Evolutionary conservation across 1,284 basidiomycete genomes (phyloP).

Genomic region (Heterobasidion annosum): DNA sequence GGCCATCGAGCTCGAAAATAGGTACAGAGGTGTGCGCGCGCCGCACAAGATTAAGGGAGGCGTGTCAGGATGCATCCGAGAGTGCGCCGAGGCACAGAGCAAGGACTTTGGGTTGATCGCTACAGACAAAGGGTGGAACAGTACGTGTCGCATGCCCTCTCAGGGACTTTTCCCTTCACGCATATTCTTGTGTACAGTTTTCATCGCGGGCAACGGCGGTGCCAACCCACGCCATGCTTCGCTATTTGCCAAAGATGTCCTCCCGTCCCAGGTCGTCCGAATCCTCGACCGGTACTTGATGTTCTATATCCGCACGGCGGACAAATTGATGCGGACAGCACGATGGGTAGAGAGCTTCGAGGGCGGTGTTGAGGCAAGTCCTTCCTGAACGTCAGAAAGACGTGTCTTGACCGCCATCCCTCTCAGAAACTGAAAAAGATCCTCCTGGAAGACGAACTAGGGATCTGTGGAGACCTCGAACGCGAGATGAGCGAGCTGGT

Average conservation of each 20-base stretch:
- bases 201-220: background rate
- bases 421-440: background rate
- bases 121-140: conserved; percentile 2
- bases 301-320: background rate
- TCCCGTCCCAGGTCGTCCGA: background rate
- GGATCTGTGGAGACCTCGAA: background rate
- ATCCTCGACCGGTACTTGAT: background rate
- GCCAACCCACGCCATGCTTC: background rate
- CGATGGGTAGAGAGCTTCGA: background rate
- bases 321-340: background rate
- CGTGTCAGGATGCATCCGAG: background rate
- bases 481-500: background rate
- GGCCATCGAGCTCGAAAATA: background rate
- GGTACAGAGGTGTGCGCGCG: background rate
- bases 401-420: background rate
- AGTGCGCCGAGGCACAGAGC: background rate
- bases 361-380: background rate
- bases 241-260: background rate
- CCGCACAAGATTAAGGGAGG: background rate
- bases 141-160: background rate
- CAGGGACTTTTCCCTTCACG: background rate
- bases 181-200: background rate
- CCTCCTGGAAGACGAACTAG: background rate
- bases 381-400: background rate
- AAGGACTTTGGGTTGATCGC: conserved; percentile 1